These are phyloP conservation scores for Metschnikowia santaceciliae DNA, from an alignment of 805 yeast species.

Conservation along the genomic window DNA sequence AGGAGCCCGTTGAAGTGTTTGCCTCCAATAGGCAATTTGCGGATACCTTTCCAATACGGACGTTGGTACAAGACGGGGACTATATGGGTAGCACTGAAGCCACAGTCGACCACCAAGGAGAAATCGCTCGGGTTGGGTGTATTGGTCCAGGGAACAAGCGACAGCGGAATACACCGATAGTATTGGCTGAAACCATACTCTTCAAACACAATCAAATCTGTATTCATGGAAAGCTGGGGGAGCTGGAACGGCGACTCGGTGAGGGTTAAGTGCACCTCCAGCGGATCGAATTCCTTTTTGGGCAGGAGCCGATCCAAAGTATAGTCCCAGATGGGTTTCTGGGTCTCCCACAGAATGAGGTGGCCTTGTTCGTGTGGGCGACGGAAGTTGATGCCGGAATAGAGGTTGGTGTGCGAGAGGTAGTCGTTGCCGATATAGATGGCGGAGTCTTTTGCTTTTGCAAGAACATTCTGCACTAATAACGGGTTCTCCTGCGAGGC, in stretches of 20 bases:
- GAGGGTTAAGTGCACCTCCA: slow-evolving; percentile 57
- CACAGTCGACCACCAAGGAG: slow-evolving; percentile 79
- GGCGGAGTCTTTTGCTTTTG: slow-evolving; percentile 71
- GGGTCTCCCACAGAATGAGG: slow-evolving; percentile 84
- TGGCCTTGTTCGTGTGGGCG: slow-evolving; percentile 91
- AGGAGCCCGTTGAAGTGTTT: slow-evolving; percentile 75
- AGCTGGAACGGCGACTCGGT: slow-evolving; percentile 81
- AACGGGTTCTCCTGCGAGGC: slow-evolving; percentile 34
- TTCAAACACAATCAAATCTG: slow-evolving; percentile 91
- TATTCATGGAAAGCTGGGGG: slow-evolving; percentile 75
- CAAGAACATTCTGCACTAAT: slow-evolving; percentile 63
- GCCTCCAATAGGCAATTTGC: slow-evolving; percentile 84
- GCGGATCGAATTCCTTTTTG: slow-evolving; percentile 37
- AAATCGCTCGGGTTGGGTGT: slow-evolving; percentile 45
- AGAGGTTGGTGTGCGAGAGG: slow-evolving; percentile 58
- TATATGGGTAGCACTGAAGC: slow-evolving; percentile 83
- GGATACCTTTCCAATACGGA: slow-evolving; percentile 71
- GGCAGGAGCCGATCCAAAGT: slow-evolving; percentile 44
- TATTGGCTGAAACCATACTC: slow-evolving; percentile 79
- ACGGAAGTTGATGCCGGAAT: slow-evolving; percentile 66
- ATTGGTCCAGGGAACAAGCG: slow-evolving; percentile 56
- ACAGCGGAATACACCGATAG: slow-evolving; percentile 61
- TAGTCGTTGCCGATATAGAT: slow-evolving; percentile 69
- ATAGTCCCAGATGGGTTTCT: slow-evolving; percentile 88
- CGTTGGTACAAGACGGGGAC: slow-evolving; percentile 79